Base-by-base conservation (phyloP, 257 asterid genomes). In the Fraxinus anomala region DNA sequence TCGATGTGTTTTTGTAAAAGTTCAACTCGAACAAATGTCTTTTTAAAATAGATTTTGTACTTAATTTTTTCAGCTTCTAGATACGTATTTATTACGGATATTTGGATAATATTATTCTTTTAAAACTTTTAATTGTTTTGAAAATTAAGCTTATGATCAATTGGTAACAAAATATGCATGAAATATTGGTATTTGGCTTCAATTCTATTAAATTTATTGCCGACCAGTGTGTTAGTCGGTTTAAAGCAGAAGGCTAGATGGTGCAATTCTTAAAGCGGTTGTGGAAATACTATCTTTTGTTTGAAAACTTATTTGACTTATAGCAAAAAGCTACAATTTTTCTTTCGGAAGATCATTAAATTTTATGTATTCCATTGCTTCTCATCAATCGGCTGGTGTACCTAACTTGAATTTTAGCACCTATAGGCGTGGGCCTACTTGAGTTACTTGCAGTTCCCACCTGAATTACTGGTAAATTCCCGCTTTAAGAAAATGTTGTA, bases 281-380 rank as follows among this genome's bases (percentile, higher is more conserved):
- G 61, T 68, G 9, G 1, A 69, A 5, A 34, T 67, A 26, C 21
- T 47, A 47, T 47, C 54, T 13, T 44, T 44, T 0, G 54, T 44
- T 44, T 44, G 54, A 14, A 44, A 14, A 47, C 2, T 47, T 47
- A 42, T 42, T 42, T 4, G 13, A 42, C 17, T 42, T 42, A 47
- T 0, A 4, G n/a, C n/a, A 16, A 47, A 19, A 33, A 19, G 59
- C 54, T 16, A 72, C 49, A 67, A 44, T 26, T 16, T 73, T 39
- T 44, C 68, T 34, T 28, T 54, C 28, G 34, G 44, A 34, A 13
- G 73, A 16, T 28, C 68, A 73, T 37, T 76, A 68, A 70, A 9
- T 74, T 47, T 68, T 79, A 42, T 70, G 39, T 13, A 39, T 81
- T 19, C 66, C 4, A 24, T 70, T 49, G 30, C 75, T 16, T 34